Evolutionary conservation across 2,329 filamentous ascomycete species (phyloP).

Genomic region (Nothopassalora personata): DNA sequence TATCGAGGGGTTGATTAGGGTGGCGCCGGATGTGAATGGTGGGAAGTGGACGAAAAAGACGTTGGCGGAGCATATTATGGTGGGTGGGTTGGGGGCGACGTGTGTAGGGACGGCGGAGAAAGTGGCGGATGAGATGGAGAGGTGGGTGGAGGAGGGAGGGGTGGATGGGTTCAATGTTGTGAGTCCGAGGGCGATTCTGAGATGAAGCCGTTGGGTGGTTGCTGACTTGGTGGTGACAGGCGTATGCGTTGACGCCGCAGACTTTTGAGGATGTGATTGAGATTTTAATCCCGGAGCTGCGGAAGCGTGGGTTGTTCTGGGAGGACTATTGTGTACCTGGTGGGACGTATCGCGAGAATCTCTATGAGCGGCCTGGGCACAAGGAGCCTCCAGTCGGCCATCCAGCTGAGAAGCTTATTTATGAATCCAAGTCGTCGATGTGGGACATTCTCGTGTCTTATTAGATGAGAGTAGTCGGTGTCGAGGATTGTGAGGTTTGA

Average conservation of each 20-base stretch:
- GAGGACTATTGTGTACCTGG: constrained; percentile 50
- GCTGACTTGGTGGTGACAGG: constrained; percentile 26
- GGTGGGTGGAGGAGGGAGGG: constrained; percentile 63
- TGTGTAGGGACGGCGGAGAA: constrained; percentile 59
- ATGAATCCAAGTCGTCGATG: background rate
- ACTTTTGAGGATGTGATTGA: constrained; percentile 65
- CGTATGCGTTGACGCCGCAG: constrained; percentile 62
- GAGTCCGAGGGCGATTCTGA: constrained; percentile 26
- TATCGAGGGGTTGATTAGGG: constrained; percentile 52
- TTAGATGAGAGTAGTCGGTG: background rate
- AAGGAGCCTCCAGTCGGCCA: constrained; percentile 50
- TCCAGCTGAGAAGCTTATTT: constrained; percentile 45
- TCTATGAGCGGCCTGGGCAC: constrained; percentile 50
- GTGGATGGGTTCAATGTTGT: constrained; percentile 72
- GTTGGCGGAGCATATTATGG: constrained; percentile 61
- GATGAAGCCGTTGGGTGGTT: background rate
- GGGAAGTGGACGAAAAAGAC: constrained; percentile 67
- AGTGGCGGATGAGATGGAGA: constrained; percentile 63
- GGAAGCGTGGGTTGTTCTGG: constrained; percentile 54
- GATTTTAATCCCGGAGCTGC: constrained; percentile 59
- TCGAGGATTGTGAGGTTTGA: background rate
- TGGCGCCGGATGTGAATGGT: constrained; percentile 50
- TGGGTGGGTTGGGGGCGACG: constrained; percentile 62
- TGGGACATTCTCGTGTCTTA: background rate
- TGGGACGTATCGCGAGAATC: constrained; percentile 58